Base-by-base conservation (phyloP, 352 stramenopile genomes). In the Globisporangium takayamanum region DNA sequence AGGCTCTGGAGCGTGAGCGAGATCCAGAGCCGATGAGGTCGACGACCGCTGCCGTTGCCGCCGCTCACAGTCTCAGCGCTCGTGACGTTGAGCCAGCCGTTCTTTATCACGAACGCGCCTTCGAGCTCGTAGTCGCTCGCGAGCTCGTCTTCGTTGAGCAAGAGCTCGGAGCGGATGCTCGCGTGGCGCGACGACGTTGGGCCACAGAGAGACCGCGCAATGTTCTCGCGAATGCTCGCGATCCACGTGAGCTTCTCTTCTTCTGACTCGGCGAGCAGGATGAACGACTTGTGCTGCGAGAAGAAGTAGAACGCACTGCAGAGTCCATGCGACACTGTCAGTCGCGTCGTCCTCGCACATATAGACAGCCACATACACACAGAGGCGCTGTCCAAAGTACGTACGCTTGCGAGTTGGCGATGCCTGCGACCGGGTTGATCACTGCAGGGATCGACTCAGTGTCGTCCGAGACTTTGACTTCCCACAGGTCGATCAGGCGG, bases 271-370 rank as follows among this genome's bases (percentile, higher is more conserved):
- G 85, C 70, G 15, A 94, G 66, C 41, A 94, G 65, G 50, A 94
- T 89, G 54, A 94, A 94, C 28, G 85, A 94, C 68, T 94, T 94
- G 22, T 89, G 72, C 16, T 79, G 84, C 2, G 85, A 94, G 52
- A 85, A 91, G 44, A 94, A 94, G 57, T 86, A 90, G 52, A 94
- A 92, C 0, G 85, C 85, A 53, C 80, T 94, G 53, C 2, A 62
- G 18, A 14, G 18, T 18, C n/a, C 44, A 37, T 15, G 25, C 30
- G 33, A 51, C 12, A 33, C 15, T 22, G 20, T 36, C 20, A 55
- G 25, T 56, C n/a, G 42, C 5, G 42, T 11, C 46, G 16, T 10
- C 14, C 11, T 2, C 30, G 47, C 3, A 15, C 4, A 1, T 20
- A 2, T 5, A 52, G n/a, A 48, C 5, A 63, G 7, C 4, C 39